Percentiles rank a stretch among this genome's conserved stretches.
Conservation (phyloP, 495 filamentous ascomycete genomes). For the Friedmanniomyces simplex region DNA sequence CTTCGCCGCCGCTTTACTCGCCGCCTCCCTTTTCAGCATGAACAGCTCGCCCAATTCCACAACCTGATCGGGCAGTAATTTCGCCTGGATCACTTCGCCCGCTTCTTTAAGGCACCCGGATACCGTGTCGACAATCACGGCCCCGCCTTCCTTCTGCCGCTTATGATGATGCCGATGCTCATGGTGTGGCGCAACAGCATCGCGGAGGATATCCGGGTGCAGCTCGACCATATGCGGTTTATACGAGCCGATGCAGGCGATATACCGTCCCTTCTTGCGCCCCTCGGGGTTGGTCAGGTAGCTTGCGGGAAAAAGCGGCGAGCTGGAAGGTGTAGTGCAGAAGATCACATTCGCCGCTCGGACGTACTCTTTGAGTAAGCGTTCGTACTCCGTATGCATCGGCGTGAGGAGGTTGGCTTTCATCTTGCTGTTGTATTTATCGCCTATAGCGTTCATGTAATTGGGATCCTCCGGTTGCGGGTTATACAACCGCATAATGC, state of each 20-base stretch:
- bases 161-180: slow-evolving; percentile 54
- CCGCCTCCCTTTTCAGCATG: slow-evolving; percentile 48
- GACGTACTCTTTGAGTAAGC: slow-evolving; percentile 56
- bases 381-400: slow-evolving; percentile 58
- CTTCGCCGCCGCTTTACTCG: slow-evolving; percentile 28
- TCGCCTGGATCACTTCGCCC: slow-evolving; percentile 78
- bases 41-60: slow-evolving; percentile 81
- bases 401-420: slow-evolving; percentile 62
- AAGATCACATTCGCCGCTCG: slow-evolving; percentile 67
- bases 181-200: slow-evolving; percentile 50
- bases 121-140: slow-evolving; percentile 73
- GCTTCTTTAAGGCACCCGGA: slow-evolving; percentile 73
- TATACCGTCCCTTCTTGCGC: slow-evolving; percentile 61
- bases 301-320: slow-evolving; percentile 52
- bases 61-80: slow-evolving; percentile 56
- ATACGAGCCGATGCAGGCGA: slow-evolving; percentile 76
- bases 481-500: slow-evolving; percentile 48
- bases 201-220: slow-evolving; percentile 59
- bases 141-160: slow-evolving; percentile 60
- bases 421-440: slow-evolving; percentile 33
- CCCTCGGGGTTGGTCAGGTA: slow-evolving; percentile 59
- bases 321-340: slow-evolving; percentile 57
- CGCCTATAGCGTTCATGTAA: slow-evolving; percentile 25
- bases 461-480: slow-evolving; percentile 20
- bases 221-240: slow-evolving; percentile 79